Base-by-base conservation (phyloP, 768 basidiomycete genomes). In the Mycena haematopus region DNA sequence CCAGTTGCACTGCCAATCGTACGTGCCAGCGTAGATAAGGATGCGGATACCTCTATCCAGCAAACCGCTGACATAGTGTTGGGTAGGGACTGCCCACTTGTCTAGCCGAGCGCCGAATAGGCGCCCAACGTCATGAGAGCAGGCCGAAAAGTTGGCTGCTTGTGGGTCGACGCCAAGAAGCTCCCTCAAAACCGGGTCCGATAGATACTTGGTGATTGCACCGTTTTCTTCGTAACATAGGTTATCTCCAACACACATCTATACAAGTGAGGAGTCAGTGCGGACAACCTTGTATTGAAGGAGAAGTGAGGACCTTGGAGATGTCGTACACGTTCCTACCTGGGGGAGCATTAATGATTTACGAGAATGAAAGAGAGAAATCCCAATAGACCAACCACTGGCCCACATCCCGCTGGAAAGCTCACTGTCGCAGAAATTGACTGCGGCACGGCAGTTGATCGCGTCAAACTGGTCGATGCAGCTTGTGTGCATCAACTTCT, bases 1-100 rank as follows among this genome's bases (percentile, higher is more conserved):
- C 85, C 86, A 90, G 71, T 92, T 91, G 71, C 90, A 92, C 63
- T 88, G 88, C 88, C 89, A 91, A 69, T 91, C 89, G 65, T 87
- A 88, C 46, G 85, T 88, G 21, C 90, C 90, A 0, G 87, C 87
- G 65, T 92, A 92, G 50, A 90, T 86, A 44, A 94, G 80, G 36
- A 92, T 77, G 6, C 87, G 84, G 21, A 95, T 75, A 0, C 88
- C 89, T n/a, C 91, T 83, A 61, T 94, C 91, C 10, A 94, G 82
- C 40, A 94, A 83, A 7, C 78, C 81, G 0, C 86, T 79, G 62
- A 91, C 85, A 70, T 91, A 88, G 77, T 86, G 75, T 73, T 88
- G 81, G 45, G 89, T 80, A 63, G 84, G 80, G 15, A 78, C 76
- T 14, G 73, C 76, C 78, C 79, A 86, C 70, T 85, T 88, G 73